Conservation (phyloP, 2,329 filamentous ascomycete genomes). For the Thermoascus crustaceus region DNA sequence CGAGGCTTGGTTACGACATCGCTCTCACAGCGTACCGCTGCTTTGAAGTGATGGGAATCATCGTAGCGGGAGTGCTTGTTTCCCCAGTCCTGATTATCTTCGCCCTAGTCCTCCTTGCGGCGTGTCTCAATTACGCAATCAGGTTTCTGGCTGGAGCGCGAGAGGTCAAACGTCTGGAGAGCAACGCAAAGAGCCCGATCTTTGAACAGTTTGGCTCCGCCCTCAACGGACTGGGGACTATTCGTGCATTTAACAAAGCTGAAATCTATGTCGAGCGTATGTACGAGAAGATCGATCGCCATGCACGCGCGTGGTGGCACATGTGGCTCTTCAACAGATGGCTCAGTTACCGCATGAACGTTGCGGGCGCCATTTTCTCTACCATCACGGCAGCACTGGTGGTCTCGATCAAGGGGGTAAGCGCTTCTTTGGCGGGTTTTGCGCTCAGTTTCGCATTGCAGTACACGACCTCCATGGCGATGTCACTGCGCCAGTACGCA, state of each 20-base stretch:
- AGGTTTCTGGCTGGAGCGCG: slow-evolving; percentile 63
- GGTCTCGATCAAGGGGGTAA: slow-evolving; percentile 52
- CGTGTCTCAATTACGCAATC: slow-evolving; percentile 52
- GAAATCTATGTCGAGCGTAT: slow-evolving; percentile 61
- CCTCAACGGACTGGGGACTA: slow-evolving; percentile 63
- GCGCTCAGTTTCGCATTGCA: slow-evolving; percentile 65
- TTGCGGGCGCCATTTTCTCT: slow-evolving; percentile 62
- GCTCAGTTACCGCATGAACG: slow-evolving; percentile 64
- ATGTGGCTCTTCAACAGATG: slow-evolving; percentile 68
- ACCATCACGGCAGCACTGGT: slow-evolving; percentile 58
- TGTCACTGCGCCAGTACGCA: slow-evolving; percentile 59
- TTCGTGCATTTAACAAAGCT: slow-evolving; percentile 65
- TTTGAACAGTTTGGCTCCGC: slow-evolving; percentile 72
- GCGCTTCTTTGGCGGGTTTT: slow-evolving; percentile 66
- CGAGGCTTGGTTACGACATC: slow-evolving; percentile 55
- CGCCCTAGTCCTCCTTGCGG: slow-evolving; percentile 48
- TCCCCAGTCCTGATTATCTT: slow-evolving; percentile 59
- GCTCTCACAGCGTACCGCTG: slow-evolving; percentile 52
- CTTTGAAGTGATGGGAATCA: slow-evolving; percentile 56
- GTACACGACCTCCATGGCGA: slow-evolving; percentile 57
- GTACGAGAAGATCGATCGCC: slow-evolving; percentile 61
- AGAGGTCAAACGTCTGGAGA: slow-evolving; percentile 70
- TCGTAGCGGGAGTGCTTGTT: slow-evolving; percentile 59
- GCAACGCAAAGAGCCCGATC: slow-evolving; percentile 66
- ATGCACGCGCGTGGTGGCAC: slow-evolving; percentile 58